phyloP scores from a whole-genome alignment of 2,329 filamentous ascomycete genomes.

The Scleromitrula shiraiana region DNA sequence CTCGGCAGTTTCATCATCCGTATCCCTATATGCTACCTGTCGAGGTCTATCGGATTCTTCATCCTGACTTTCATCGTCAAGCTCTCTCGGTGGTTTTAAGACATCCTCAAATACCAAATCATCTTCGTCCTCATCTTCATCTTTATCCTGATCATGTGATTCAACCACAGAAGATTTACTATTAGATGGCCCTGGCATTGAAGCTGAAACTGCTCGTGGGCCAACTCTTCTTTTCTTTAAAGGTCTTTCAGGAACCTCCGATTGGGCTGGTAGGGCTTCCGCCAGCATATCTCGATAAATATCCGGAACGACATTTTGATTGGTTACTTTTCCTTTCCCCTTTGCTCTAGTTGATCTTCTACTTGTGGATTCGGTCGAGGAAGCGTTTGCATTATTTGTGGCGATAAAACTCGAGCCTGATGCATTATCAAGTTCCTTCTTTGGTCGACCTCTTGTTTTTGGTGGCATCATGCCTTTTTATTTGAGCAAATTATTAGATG shows the following conservation, averaged over 20 bases:
- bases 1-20: constrained; percentile 45
- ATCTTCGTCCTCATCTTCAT: constrained; percentile 24
- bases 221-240: constrained; percentile 30
- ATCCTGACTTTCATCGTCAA: background rate
- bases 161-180: constrained; percentile 7
- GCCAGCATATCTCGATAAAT: constrained; percentile 39
- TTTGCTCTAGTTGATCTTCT: constrained; percentile 15
- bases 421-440: background rate
- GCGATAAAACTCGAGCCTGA: background rate
- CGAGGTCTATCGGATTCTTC: constrained; percentile 16
- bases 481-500: too few species aligned
- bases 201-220: constrained; percentile 9
- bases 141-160: constrained; percentile 11
- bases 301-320: constrained; percentile 29
- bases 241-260: constrained; percentile 28
- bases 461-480: constrained; percentile 14
- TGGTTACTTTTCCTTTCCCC: constrained; percentile 11
- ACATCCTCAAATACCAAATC: constrained; percentile 29
- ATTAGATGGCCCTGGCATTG: constrained; percentile 8
- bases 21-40: constrained; percentile 37
- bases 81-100: constrained; percentile 5
- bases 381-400: background rate
- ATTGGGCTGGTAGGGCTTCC: constrained; percentile 31
- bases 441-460: constrained; percentile 11
- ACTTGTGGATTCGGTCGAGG: background rate